Evolutionary conservation across 257 asterid species (phyloP), one percentile per base, ranked within the genome.

Genomic region (Plantago major): DNA sequence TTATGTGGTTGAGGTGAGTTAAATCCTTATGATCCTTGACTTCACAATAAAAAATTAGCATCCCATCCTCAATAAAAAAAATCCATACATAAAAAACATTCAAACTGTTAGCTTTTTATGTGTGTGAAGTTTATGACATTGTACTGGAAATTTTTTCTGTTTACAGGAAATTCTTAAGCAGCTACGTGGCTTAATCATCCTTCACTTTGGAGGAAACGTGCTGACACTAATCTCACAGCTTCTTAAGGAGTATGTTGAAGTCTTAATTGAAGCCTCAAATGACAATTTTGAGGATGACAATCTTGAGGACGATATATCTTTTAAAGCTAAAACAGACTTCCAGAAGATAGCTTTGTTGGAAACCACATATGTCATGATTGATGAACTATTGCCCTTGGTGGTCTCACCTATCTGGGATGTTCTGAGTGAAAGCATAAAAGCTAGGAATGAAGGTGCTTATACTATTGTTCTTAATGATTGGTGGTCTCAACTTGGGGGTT

Each of bases 381-480:
- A 93, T 79, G 97, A 89, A 75, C 74, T 93, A 46, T 66, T 93
- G 78, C 97, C 99, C n/a, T 89, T 87, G 99, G 97, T 87, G 50
- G 96, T 84, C 11, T 93, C 96, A 0, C 80, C 84, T 71, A 75
- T 93, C 58, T 87, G 96, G 97, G 89, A 87, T 42, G 81, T 84
- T 70, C 68, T 87, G 78, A 83, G 61, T 56, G 99, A 89, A 74
- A 87, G 87, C 83, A 89, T 79, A 71, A 97, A 93, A 69, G 71
- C 66, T 12, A 90, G 93, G 72, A 70, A 14, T 65, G 80, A 67
- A 55, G 71, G 70, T 16, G 73, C 74, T 51, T 88, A 86, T 56
- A 62, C 63, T 5, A 46, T 85, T 37, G 99, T 89, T 65, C 83
- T 81, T 56, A 93, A 89, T 72, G 94, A 93, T 58, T 93, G 99